Conservation (phyloP, 2,329 filamentous ascomycete genomes). For the Ophiostoma ulmi region DNA sequence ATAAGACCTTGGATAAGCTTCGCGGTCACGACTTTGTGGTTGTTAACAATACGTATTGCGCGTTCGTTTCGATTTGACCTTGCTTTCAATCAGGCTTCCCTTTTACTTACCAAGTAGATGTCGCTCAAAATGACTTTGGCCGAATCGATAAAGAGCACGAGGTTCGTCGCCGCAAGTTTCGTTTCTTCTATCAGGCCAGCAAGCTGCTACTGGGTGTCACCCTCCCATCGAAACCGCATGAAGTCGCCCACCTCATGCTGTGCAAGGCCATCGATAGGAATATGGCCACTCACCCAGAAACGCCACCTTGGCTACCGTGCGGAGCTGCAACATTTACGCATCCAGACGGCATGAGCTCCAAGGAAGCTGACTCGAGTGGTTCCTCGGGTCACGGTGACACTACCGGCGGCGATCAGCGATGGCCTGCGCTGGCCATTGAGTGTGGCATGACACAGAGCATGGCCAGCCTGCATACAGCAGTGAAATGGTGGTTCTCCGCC, state of each 20-base stretch:
- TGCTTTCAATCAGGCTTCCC: not conserved
- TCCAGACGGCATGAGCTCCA: not conserved
- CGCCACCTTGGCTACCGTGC: not conserved
- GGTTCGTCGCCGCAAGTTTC: not conserved
- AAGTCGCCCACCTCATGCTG: not conserved
- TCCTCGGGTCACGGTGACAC: not conserved
- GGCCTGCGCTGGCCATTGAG: constrained; percentile 16
- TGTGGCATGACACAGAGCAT: not conserved
- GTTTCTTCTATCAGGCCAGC: constrained; percentile 12
- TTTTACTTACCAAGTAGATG: not conserved
- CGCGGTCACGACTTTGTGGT: not conserved
- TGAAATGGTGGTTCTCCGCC: constrained; percentile 17
- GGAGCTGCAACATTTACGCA: not conserved
- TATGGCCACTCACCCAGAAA: not conserved
- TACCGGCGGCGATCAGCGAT: not conserved
- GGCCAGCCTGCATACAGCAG: not conserved
- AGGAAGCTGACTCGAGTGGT: constrained; percentile 9
- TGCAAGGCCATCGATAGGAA: not conserved
- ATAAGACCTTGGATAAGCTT: not conserved
- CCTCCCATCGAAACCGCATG: not conserved
- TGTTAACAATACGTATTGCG: not conserved
- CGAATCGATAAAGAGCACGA: constrained; percentile 3
- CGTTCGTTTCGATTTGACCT: not conserved
- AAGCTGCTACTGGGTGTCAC: not conserved
- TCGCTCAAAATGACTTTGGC: not conserved